Base-by-base conservation (phyloP, 495 filamentous ascomycete species). In the Daldinia bambusicola region DNA sequence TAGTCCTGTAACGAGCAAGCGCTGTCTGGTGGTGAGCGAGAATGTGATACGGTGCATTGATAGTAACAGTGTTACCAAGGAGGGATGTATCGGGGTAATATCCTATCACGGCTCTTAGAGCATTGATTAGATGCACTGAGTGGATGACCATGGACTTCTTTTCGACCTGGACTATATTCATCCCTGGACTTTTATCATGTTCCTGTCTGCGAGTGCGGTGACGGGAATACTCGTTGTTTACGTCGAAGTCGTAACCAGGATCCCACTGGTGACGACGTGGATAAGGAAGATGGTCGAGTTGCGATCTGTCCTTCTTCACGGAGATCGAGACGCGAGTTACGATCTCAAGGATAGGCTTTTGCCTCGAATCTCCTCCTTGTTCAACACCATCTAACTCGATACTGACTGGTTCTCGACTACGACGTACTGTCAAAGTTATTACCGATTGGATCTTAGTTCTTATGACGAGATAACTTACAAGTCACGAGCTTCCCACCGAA, bases 101-200 rank as follows among this genome's bases (percentile, higher is more conserved):
- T 13, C 59, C 69, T 0, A 80, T 71, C 12, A 82, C 74, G n/a
- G 81, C 79, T 16, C 66, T 69, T 8, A 83, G 70, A 0, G 81
- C 81, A 30, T 80, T 77, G 43, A 75, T 72, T 32, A 82, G 74
- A 37, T 81, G 67, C n/a, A 65, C 55, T 1, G 81, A 83, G 53
- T 78, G 72, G 56, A 83, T 80, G 4, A 78, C 41, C 79, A 83
- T 82, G 43, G 61, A 61, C 9, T 75, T 77, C 5, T 52, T 77
- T 58, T 74, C 73, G 6, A 62, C 58, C 14, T 60, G 69, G 57
- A 61, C 38, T 31, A 66, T 56, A 63, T 76, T 74, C 51, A 55
- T 61, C 40, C 53, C 63, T 5, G 62, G 18, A 12, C 59, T 50
- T 41, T 64, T 60, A n/a, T 69, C 63, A 20, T 22, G 16, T 36